Percentiles rank a stretch among this genome's conserved stretches.
phyloP scores from a whole-genome alignment of 1,284 basidiomycete genomes.

The Microbotryum intermedium region DNA sequence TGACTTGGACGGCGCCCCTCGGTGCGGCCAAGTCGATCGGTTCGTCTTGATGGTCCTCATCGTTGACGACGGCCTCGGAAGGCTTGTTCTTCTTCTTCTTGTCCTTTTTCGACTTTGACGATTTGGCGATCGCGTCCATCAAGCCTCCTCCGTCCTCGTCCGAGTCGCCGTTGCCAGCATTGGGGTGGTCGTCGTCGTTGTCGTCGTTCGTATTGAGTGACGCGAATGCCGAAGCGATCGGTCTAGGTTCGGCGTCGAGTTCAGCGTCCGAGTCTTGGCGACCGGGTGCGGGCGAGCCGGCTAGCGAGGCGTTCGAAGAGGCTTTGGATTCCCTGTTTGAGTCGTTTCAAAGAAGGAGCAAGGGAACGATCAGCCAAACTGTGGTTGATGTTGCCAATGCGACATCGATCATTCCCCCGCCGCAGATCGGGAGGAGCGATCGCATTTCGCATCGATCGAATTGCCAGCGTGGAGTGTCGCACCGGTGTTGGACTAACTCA shows the following conservation, averaged over 20 bases:
- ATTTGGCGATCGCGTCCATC: slow-evolving; percentile 60
- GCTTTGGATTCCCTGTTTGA: slow-evolving; percentile 3
- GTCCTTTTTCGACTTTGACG: slow-evolving; percentile 55
- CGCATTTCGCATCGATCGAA: neutral
- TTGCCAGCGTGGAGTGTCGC: neutral
- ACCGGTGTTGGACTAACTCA: neutral
- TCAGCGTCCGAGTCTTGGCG: slow-evolving; percentile 3
- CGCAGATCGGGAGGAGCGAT: neutral
- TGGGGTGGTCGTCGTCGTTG: slow-evolving; percentile 39
- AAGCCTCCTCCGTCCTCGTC: slow-evolving; percentile 68
- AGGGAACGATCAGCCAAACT: neutral
- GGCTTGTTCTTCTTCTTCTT: slow-evolving; percentile 51
- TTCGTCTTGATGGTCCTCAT: slow-evolving; percentile 30
- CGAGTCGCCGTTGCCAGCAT: slow-evolving; percentile 49
- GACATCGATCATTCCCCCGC: no score
- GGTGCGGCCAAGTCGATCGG: slow-evolving; percentile 40
- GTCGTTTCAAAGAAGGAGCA: neutral
- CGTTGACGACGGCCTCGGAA: slow-evolving; percentile 36
- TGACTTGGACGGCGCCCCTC: slow-evolving; percentile 47
- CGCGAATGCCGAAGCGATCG: slow-evolving; percentile 3
- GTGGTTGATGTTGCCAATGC: neutral
- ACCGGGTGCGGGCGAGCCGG: neutral
- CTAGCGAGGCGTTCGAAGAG: neutral
- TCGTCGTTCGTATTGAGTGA: slow-evolving; percentile 11
- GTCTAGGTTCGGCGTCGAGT: slow-evolving; percentile 2